Base-by-base conservation (phyloP, 805 yeast genomes). In the Pichia cabralensis region DNA sequence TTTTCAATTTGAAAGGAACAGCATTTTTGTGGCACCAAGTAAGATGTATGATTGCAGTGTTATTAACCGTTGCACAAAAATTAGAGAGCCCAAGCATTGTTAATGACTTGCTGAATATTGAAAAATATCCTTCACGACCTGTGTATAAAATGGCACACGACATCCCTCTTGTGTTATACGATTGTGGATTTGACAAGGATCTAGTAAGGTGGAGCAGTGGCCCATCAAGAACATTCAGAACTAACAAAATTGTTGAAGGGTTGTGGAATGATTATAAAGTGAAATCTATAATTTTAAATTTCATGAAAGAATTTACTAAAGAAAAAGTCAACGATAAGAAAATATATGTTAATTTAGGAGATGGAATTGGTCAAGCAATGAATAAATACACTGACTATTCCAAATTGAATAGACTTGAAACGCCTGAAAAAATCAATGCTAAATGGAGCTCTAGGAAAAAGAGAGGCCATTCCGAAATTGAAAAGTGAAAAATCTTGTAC, bases 1-100 rank as follows among this genome's bases (percentile, higher is more conserved):
- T 76, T 37, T 75, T 89, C 53, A 86, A 85, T 52, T 60, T 92
- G 34, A 66, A 71, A 42, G 98, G 98, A 0, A 65, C 82, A 2
- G 98, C 97, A 8, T 92, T 92, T 47, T 59, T 92, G 36, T 92
- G 97, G 97, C 97, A 92, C 54, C 98, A 92, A 57, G 98, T 92
- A 14, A 71, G 98, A 38, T 86, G 95, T 46, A 92, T 92, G 92
- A 73, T 86, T 62, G 95, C 95, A 0, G 64, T 81, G 9, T 54
- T 92, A 36, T 73, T 92, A 35, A 57, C 80, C 17, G 76, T 86
- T 7, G 98, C 96, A 1, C 95, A 86, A 55, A 63, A 64, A 12
- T 65, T 71, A 15, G 98, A 92, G 54, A 37, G 52, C 0, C 79
- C 85, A 0, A 48, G 55, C 1, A 55, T 85, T 0, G 63, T 92